Evolutionary conservation across 1,284 basidiomycete species (phyloP), one percentile per base, ranked within the genome.

Genomic region (Apiotrichum gamsii): DNA sequence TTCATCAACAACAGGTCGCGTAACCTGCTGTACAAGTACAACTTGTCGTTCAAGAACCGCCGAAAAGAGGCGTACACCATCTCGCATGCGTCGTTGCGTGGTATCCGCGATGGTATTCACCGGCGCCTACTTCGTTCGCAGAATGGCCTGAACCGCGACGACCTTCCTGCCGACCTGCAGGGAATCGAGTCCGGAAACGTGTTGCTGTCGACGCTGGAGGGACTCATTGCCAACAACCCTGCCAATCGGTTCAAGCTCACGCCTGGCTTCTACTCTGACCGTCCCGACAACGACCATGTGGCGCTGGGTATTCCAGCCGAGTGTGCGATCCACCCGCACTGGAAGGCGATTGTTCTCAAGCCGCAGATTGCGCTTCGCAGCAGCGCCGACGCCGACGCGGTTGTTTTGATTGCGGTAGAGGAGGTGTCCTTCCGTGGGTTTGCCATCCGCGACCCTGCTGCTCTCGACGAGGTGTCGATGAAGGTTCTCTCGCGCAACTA

Each of bases 351-450:
- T 20, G 77, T 97, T 15, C 75, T 95, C 49, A 93, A 93, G 63
- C 93, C 94, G 15, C 94, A 97, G 69, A 80, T 97, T 39, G 82
- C 93, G 3, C 74, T 97, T 23, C 77, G 81, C 30, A 86, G 83
- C 57, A 80, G 85, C 34, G 72, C 76, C 0, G 76, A 79, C 35
- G 70, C 76, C 19, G 80, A 83, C 43, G 79, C 83, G 2, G 80
- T 85, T 15, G 79, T 88, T 47, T 78, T 95, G 25, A 75, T 96
- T 8, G 83, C 88, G 11, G 86, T 91, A 18, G 81, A 87, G 23
- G 84, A 90, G 58, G 82, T 87, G 8, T 86, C 87, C 51, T 74
- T 93, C 54, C 85, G 87, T 67, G 81, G 81, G 16, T 94, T 85
- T 69, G 76, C 80, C 10, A 85, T 97, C 55, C 78, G 87, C 74